phyloP scores from a whole-genome alignment of 176 grass and related monocot genomes.

The Lolium perenne region DNA sequence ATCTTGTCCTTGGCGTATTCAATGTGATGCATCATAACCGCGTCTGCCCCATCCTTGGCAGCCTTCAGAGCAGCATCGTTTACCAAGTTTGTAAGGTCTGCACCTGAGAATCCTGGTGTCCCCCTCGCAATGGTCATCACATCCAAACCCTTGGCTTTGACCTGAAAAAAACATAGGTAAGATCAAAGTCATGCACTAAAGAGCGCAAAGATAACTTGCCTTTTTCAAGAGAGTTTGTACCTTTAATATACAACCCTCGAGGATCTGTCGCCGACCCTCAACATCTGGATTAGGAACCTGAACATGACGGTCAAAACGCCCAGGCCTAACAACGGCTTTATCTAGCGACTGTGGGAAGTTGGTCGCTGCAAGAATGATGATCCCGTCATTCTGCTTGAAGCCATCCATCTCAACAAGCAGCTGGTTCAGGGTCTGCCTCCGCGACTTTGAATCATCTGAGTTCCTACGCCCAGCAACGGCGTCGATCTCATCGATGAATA shows the following conservation, averaged over 20 bases:
- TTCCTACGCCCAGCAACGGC: background rate
- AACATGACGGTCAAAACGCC: conserved; percentile 80
- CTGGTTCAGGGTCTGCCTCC: conserved; percentile 70
- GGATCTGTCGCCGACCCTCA: conserved; percentile 79
- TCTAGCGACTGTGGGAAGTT: conserved; percentile 83
- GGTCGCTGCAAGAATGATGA: conserved; percentile 38
- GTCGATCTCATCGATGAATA: background rate
- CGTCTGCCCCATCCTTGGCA: background rate
- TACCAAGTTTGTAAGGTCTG: conserved; percentile 10
- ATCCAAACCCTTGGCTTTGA: background rate
- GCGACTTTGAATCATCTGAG: background rate
- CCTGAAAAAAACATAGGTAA: background rate
- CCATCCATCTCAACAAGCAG: conserved; percentile 91
- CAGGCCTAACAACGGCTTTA: conserved; percentile 81
- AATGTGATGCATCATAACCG: background rate
- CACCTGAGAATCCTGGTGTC: background rate
- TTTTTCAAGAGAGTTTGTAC: conserved; percentile 13
- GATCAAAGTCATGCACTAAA: background rate
- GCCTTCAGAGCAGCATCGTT: background rate
- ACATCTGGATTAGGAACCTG: conserved; percentile 87
- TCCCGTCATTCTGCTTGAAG: conserved; percentile 59
- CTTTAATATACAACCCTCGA: conserved; percentile 83
- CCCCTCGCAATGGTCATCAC: background rate
- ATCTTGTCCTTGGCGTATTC: background rate
- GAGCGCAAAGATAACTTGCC: background rate